Conservation (phyloP, 306 rosid species). For the Acacia melanoxylon region DNA sequence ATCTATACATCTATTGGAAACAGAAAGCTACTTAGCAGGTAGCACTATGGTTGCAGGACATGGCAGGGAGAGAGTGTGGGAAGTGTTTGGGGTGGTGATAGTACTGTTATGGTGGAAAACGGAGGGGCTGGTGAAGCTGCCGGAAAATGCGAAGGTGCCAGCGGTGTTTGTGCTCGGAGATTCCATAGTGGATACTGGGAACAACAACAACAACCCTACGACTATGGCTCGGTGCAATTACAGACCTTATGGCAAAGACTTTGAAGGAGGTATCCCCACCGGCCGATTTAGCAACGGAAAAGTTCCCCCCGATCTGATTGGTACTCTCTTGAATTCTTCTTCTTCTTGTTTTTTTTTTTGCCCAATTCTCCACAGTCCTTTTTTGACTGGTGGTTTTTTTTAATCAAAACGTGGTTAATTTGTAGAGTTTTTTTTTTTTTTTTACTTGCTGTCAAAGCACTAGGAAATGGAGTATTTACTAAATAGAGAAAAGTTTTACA, state of each 20-base stretch:
- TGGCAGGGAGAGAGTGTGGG: background rate
- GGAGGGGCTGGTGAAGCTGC: constrained; percentile 34
- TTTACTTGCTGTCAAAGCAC: too few relatives aligned
- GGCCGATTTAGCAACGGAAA: constrained; percentile 49
- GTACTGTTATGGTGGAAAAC: background rate
- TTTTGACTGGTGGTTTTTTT: background rate
- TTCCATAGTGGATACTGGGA: constrained; percentile 77
- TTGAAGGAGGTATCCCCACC: constrained; percentile 38
- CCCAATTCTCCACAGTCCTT: background rate
- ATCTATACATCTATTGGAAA: background rate
- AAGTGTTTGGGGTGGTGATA: background rate
- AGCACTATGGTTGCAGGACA: background rate
- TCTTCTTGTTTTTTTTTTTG: too few relatives aligned
- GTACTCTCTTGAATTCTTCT: constrained; percentile 11
- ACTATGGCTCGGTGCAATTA: constrained; percentile 39
- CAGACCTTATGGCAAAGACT: constrained; percentile 44
- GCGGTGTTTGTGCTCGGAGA: constrained; percentile 75
- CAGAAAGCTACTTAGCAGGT: background rate
- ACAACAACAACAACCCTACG: constrained; percentile 50
- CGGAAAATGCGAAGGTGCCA: constrained; percentile 49
- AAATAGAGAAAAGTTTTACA: too few relatives aligned
- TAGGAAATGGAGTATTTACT: too few relatives aligned
- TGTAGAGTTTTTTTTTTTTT: too few relatives aligned
- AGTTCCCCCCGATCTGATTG: constrained; percentile 46
- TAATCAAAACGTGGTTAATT: background rate